phyloP scores from a whole-genome alignment of 2,329 filamentous ascomycete genomes.

The Beauveria brongniartii region DNA sequence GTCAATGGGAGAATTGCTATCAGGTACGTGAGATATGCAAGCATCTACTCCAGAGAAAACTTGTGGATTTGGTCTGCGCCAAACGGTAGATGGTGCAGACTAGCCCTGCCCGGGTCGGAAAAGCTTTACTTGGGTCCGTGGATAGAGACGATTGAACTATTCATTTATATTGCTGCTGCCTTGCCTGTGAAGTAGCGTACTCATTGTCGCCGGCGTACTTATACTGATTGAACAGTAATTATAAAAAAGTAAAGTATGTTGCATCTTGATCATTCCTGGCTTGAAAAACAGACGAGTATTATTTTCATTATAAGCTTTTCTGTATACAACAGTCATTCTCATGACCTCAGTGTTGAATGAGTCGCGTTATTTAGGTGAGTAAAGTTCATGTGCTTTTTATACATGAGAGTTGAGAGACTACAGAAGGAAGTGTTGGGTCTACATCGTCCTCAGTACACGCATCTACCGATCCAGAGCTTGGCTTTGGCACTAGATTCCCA shows the following conservation, averaged over 20 bases:
- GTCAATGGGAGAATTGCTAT: background rate
- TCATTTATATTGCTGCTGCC: constrained; percentile 24
- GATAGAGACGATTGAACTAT: constrained; percentile 48
- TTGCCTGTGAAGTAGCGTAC: constrained; percentile 17
- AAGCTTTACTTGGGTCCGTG: constrained; percentile 18
- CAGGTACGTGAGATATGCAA: constrained; percentile 4
- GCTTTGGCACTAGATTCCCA: constrained; percentile 42
- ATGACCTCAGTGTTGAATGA: too few relatives aligned
- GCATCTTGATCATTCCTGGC: background rate
- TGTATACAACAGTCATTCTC: background rate
- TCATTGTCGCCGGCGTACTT: too few relatives aligned
- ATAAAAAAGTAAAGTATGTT: background rate
- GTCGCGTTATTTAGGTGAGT: too few relatives aligned
- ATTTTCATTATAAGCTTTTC: too few relatives aligned
- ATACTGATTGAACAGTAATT: too few relatives aligned
- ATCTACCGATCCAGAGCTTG: constrained; percentile 46
- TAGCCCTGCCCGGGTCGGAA: constrained; percentile 20
- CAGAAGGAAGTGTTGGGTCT: background rate
- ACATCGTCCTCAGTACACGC: background rate
- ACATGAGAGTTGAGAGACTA: background rate
- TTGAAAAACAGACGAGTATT: background rate
- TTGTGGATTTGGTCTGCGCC: constrained; percentile 4
- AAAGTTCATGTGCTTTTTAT: background rate
- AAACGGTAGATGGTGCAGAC: constrained; percentile 11
- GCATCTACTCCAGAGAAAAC: background rate